Conservation (phyloP, 768 basidiomycete genomes). For the Pisolithus marmoratus region DNA sequence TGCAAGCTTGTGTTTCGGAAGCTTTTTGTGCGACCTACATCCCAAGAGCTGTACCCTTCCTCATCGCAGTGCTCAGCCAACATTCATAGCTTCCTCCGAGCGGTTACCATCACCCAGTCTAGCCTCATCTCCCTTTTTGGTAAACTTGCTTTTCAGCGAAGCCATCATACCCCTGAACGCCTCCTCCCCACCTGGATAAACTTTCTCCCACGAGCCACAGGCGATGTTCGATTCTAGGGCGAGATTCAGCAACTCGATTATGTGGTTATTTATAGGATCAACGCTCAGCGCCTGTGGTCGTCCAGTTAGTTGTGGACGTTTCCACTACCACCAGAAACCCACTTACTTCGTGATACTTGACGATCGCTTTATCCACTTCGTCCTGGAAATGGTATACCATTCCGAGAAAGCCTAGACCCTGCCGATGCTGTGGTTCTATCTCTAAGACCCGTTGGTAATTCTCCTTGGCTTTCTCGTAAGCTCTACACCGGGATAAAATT, state of each 20-base stretch:
- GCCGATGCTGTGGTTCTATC: slow-evolving; percentile 78
- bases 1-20: not conserved
- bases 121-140: slow-evolving; percentile 13
- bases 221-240: slow-evolving; percentile 56
- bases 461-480: slow-evolving; percentile 58
- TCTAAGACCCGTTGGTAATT: slow-evolving; percentile 79
- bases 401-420: slow-evolving; percentile 85
- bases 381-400: slow-evolving; percentile 76
- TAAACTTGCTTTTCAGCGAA: slow-evolving; percentile 24
- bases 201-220: slow-evolving; percentile 28
- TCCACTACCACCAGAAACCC: not conserved
- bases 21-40: not conserved
- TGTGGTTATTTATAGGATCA: slow-evolving; percentile 77
- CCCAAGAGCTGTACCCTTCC: not conserved
- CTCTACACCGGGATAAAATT: slow-evolving; percentile 24
- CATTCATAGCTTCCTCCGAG: slow-evolving; percentile 27
- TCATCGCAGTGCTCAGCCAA: slow-evolving; percentile 17
- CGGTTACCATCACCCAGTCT: slow-evolving; percentile 13
- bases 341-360: slow-evolving; percentile 87
- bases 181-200: slow-evolving; percentile 30
- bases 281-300: slow-evolving; percentile 62
- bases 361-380: slow-evolving; percentile 73
- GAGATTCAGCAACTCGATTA: slow-evolving; percentile 75
- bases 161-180: slow-evolving; percentile 30
- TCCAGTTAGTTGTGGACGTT: slow-evolving; percentile 2